Conservation (phyloP, 768 basidiomycete species). For the Lepiota brunneoincarnata region DNA sequence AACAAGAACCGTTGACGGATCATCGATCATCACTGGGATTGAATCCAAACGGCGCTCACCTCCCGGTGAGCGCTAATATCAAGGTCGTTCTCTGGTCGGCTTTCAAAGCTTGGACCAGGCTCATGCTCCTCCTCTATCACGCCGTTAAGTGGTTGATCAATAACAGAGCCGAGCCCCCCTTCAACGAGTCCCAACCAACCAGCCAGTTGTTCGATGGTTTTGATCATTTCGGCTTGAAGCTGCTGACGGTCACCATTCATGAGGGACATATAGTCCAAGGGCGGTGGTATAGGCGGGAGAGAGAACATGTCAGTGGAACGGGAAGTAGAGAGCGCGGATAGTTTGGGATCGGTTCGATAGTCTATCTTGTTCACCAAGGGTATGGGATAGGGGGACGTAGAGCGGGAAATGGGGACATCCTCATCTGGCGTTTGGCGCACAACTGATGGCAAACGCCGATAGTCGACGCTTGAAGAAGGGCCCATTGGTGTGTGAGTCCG, state of each 20-base stretch:
- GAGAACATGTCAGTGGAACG: conserved; percentile 22
- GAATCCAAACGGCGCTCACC: background rate
- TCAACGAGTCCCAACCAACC: conserved; percentile 78
- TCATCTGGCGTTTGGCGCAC: conserved; percentile 3
- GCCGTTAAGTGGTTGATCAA: conserved; percentile 50
- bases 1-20: too few species aligned
- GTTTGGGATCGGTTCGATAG: conserved; percentile 1
- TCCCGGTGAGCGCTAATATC: background rate
- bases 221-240: conserved; percentile 67
- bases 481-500: background rate
- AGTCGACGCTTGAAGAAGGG: background rate
- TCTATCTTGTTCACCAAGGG: background rate
- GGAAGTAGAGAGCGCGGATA: background rate
- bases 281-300: conserved; percentile 23
- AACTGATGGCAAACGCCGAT: conserved; percentile 3
- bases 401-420: background rate
- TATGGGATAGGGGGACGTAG: background rate
- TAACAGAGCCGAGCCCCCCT: conserved; percentile 61
- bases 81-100: background rate
- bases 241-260: conserved; percentile 39
- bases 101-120: conserved; percentile 15
- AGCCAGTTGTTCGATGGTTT: conserved; percentile 71
- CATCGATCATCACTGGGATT: background rate
- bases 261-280: conserved; percentile 67
- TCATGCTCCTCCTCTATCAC: conserved; percentile 69